Base-by-base conservation (phyloP, 2,329 filamentous ascomycete species). In the Periglandula ipomoeae region DNA sequence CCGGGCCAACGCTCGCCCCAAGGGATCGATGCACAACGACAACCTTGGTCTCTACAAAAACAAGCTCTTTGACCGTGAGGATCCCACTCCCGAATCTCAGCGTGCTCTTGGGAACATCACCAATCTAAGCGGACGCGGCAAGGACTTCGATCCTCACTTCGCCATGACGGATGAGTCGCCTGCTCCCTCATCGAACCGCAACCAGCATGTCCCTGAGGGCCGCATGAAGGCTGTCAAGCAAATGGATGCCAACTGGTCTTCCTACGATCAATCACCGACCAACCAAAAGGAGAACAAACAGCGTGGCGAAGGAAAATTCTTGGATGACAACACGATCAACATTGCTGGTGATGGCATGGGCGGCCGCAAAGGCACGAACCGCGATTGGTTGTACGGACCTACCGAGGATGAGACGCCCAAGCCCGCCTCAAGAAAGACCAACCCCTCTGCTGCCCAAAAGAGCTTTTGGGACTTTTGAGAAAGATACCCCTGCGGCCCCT, bases 131-230 rank as follows among this genome's bases (percentile, higher is more conserved):
- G 79, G 84, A 64, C 84, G 87, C 48, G 75, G 74, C 60, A 88
- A 90, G 66, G 80, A 87, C 62, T 90, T 94, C 57, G 82, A 82
- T 44, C 67, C 82, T 19, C 87, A 95, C 58, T 95, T 89, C 71
- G 74, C 74, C 46, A 83, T 94, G 70, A 74, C 75, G 6, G 89
- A 95, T 62, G 72, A 81, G 37, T 80, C 81, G 52, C 79, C 81
- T 30, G 69, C 68, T 9, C 64, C 71, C 15, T 56, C 37, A n/a
- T 26, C 66, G 32, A 66, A 64, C 59, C 58, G 61, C 49, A 60
- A 69, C 59, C 64, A 72, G 60, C 70, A 68, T 19, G 60, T 81
- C 19, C 65, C 75, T 46, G 75, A 80, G 47, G 78, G 81, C 53
- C 79, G 79, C 55, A 74, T 79, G 64, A 87, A 88, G 68, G 82